These are phyloP conservation scores for Neopestalotiopsis clavispora DNA, from an alignment of 2,329 filamentous ascomycete species.

Conservation along the genomic window DNA sequence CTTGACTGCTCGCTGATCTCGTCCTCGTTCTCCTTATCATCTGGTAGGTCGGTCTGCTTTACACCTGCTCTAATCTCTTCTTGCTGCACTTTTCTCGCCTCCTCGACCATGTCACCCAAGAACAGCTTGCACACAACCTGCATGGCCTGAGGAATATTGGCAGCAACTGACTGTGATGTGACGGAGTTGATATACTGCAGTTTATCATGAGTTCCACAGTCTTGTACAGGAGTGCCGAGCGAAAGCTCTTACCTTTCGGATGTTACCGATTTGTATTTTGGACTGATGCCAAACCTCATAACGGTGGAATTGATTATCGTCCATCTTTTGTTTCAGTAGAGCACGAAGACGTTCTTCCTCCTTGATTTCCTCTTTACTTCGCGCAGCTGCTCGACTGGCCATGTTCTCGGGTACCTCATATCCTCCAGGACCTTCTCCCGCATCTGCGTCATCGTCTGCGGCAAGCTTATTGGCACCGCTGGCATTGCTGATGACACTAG, in stretches of 20 bases:
- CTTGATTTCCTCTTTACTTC: conserved; percentile 71
- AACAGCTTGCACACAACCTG: conserved; percentile 79
- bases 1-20: conserved; percentile 38
- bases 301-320: conserved; percentile 68
- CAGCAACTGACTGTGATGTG: conserved; percentile 77
- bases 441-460: conserved; percentile 61
- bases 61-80: conserved; percentile 70
- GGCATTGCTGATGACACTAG: conserved; percentile 47
- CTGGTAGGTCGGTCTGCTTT: conserved; percentile 57
- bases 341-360: conserved; percentile 62
- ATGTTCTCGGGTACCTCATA: conserved; percentile 59
- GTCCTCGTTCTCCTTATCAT: conserved; percentile 40
- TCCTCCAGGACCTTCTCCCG: conserved; percentile 54
- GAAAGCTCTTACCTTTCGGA: conserved; percentile 64
- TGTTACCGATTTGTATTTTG: conserved; percentile 70
- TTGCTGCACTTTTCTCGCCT: conserved; percentile 70
- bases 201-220: conserved; percentile 19
- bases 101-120: conserved; percentile 76
- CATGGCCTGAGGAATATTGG: conserved; percentile 76
- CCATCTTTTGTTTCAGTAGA: conserved; percentile 69
- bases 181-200: conserved; percentile 76
- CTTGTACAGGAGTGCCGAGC: not conserved
- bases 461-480: conserved; percentile 48
- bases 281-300: conserved; percentile 75
- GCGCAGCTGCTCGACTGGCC: conserved; percentile 44